phyloP scores from a whole-genome alignment of 306 rosid species.

The Casuarina equisetifolia region DNA sequence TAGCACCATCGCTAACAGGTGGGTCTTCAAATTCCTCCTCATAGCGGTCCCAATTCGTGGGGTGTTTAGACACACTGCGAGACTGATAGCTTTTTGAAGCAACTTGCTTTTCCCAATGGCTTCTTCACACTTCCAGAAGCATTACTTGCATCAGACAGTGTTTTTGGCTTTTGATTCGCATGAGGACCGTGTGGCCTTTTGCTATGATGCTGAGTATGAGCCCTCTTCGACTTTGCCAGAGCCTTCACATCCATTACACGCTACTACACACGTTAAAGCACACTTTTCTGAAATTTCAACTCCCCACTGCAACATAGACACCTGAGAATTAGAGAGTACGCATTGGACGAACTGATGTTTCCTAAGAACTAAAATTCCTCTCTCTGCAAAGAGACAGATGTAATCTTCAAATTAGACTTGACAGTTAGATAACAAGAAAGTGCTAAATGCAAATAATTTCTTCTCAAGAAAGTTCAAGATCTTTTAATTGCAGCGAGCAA shows the following conservation, averaged over 20 bases:
- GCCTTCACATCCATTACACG: constrained; percentile 68
- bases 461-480: too few relatives aligned
- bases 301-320: neutral
- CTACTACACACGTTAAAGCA: neutral
- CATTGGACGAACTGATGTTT: neutral
- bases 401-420: too few relatives aligned
- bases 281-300: neutral
- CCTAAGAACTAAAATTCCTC: neutral
- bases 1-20: too few relatives aligned
- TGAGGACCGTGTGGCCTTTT: constrained; percentile 38
- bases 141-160: constrained; percentile 31
- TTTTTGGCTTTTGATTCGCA: constrained; percentile 46
- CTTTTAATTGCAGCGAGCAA: too few relatives aligned
- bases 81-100: constrained; percentile 35
- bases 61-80: constrained; percentile 44
- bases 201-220: constrained; percentile 72
- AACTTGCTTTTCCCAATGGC: constrained; percentile 40
- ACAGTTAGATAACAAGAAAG: too few relatives aligned
- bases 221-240: constrained; percentile 84
- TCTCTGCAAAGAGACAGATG: neutral
- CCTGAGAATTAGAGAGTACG: constrained; percentile 6
- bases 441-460: too few relatives aligned
- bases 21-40: constrained; percentile 39
- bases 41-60: constrained; percentile 80
- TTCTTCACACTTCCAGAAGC: constrained; percentile 32